Base-by-base conservation (phyloP, 495 filamentous ascomycete genomes). In the Xylaria bambusicola region DNA sequence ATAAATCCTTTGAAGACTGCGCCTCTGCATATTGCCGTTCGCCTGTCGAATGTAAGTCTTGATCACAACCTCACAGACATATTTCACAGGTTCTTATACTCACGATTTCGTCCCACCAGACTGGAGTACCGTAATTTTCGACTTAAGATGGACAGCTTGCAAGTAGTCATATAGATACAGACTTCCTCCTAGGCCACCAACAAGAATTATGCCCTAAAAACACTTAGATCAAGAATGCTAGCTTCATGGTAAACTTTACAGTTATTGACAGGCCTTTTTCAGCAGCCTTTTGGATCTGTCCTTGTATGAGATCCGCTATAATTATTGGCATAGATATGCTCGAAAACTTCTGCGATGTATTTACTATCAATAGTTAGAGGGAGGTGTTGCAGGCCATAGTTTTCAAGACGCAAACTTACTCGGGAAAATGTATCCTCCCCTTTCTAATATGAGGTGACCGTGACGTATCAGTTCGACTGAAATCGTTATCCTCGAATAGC, bases 171-270 rank as follows among this genome's bases (percentile, higher is more conserved):
- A 61, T 5, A 71, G 53, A 47, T 67, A 71, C 10, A 46, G 58
- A 15, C 63, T 67, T 6, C 48, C 35, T 2, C 68, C 66, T 3
- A 71, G 60, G 7, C 68, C 66, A 7, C 68, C 68, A 1, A 69
- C 68, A 4, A 69, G 64, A 17, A 71, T 62, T 42, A 69, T 69
- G 0, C 58, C 58, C 62, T 64, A 21, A 3, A 5, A 9, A 18
- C 5, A 27, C 13, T 38, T 15, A 18, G 23, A 9, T 15, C 6
- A 2, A 6, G 1, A 1, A 2, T 35, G 6, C 24, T 3, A 41
- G 31, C 1, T 1, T 27, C 4, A 1, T 15, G 10, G n/a, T 44
- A 10, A 9, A 17, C 8, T 51, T 52, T 51, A 63, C 61, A 0
- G 61, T 60, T 8, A 56, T 33, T 0, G 24, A n/a, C 4, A 51